These are phyloP conservation scores for Trypanosoma platydactyli DNA, from an alignment of 208 protist species.

Conservation along the genomic window DNA sequence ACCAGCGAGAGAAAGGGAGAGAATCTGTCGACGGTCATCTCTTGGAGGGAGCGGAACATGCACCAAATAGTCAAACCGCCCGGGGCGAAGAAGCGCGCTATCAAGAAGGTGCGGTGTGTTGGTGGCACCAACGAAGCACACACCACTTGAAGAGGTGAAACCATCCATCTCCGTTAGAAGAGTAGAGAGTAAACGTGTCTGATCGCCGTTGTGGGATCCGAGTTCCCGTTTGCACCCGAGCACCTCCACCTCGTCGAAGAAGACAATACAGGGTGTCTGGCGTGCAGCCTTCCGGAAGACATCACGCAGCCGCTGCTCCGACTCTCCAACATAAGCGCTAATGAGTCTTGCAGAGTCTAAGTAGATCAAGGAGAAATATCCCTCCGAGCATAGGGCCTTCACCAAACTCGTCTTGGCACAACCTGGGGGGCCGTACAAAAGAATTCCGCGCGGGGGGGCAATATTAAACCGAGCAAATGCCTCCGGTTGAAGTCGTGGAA, in stretches of 20 bases:
- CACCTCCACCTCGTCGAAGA: conserved; percentile 96
- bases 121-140: conserved; percentile 92
- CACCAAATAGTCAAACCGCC: conserved; percentile 89
- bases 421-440: conserved; percentile 95
- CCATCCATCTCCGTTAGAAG: conserved; percentile 98
- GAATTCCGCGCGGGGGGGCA: conserved; percentile 89
- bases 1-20: conserved; percentile 46
- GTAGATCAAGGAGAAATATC: conserved; percentile 82
- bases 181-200: conserved; percentile 93
- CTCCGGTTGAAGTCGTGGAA: conserved; percentile 98
- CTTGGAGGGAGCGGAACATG: conserved; percentile 70
- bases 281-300: conserved; percentile 77
- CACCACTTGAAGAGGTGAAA: conserved; percentile 71
- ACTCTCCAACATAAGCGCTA: conserved; percentile 94
- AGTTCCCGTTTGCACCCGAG: conserved; percentile 61
- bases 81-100: conserved; percentile 84
- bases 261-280: conserved; percentile 91
- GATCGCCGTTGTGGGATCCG: conserved; percentile 34
- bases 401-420: conserved; percentile 94
- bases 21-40: conserved; percentile 60
- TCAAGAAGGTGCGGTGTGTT: conserved; percentile 92
- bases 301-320: conserved; percentile 87
- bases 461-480: conserved; percentile 98
- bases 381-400: conserved; percentile 79
- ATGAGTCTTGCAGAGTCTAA: conserved; percentile 85